phyloP scores from a whole-genome alignment of 2,329 filamentous ascomycete genomes.

The Penicillium sp. region DNA sequence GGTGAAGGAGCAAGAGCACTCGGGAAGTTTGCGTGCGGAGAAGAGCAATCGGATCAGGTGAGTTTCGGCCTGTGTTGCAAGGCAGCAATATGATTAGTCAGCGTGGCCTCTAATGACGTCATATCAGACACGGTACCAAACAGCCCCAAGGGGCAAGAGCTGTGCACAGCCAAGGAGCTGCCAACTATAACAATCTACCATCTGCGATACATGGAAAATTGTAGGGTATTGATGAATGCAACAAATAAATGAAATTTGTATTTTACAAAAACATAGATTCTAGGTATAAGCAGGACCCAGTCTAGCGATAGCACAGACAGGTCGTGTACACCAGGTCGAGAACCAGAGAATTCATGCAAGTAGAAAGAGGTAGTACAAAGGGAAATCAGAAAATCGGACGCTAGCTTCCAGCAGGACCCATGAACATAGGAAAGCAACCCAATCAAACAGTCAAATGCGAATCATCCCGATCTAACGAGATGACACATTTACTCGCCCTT shows the following conservation, averaged over 20 bases:
- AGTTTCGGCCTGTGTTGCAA: conserved; percentile 15
- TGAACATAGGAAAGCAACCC: conserved; percentile 27
- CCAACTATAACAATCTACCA: neutral
- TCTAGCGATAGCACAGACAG: conserved; percentile 24
- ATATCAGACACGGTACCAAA: neutral
- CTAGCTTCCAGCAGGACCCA: conserved; percentile 29
- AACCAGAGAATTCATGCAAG: conserved; percentile 31
- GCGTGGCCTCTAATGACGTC: neutral
- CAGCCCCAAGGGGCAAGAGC: too few species aligned
- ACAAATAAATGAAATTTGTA: conserved; percentile 23
- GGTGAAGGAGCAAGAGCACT: conserved; percentile 8
- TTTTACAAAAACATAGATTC: conserved; percentile 29
- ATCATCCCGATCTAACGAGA: conserved; percentile 4
- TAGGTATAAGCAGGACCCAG: conserved; percentile 30
- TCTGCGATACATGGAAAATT: neutral
- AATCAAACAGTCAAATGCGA: conserved; percentile 13
- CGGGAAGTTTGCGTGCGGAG: conserved; percentile 30
- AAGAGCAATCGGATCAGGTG: conserved; percentile 30
- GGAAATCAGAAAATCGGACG: conserved; percentile 27
- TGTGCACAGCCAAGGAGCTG: too few species aligned
- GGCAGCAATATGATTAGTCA: conserved; percentile 13
- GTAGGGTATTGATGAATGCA: conserved; percentile 4
- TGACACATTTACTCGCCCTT: conserved; percentile 59
- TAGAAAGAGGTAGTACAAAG: conserved; percentile 27
- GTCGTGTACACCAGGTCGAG: conserved; percentile 26